Evolutionary conservation across 768 basidiomycete species (phyloP).

Genomic region (Lyophyllum atratum): DNA sequence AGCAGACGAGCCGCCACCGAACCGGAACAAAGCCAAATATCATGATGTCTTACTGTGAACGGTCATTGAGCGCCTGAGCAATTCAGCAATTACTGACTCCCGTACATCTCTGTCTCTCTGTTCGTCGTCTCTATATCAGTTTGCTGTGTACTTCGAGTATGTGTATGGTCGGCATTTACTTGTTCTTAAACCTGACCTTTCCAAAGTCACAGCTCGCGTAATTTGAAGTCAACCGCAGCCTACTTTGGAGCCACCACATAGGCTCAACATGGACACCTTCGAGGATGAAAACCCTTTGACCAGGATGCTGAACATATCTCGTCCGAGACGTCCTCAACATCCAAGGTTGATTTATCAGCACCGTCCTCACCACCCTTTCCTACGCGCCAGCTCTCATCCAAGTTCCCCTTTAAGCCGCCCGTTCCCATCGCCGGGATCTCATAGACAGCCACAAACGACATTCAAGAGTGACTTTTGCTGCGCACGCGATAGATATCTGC

Average conservation of each 20-base stretch:
- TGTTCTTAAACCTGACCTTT: neutral
- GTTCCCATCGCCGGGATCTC: constrained; percentile 60
- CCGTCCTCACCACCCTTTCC: constrained; percentile 59
- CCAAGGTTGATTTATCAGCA: constrained; percentile 56
- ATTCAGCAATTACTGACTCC: neutral
- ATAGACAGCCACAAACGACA: constrained; percentile 50
- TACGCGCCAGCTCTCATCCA: constrained; percentile 49
- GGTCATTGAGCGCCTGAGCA: constrained; percentile 5
- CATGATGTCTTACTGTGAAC: constrained; percentile 13
- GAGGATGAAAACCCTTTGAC: constrained; percentile 75
- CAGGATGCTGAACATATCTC: constrained; percentile 43
- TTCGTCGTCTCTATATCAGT: neutral
- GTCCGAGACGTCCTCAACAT: constrained; percentile 57
- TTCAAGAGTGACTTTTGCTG: constrained; percentile 82
- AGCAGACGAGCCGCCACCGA: constrained; percentile 30
- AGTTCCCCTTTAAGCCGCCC: constrained; percentile 44
- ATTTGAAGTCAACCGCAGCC: constrained; percentile 11
- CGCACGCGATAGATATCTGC: constrained; percentile 70
- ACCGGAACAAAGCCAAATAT: constrained; percentile 45
- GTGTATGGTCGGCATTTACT: neutral
- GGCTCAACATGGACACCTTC: constrained; percentile 42
- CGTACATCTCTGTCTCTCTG: neutral
- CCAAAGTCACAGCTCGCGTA: constrained; percentile 2
- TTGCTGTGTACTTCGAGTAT: neutral
- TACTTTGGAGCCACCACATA: neutral